A percentile compares a stretch with the other conserved stretches of the same genome.
Evolutionary conservation across 2,329 filamentous ascomycete species (phyloP).

Genomic region (Hymenotorrendiella dingleyae): DNA sequence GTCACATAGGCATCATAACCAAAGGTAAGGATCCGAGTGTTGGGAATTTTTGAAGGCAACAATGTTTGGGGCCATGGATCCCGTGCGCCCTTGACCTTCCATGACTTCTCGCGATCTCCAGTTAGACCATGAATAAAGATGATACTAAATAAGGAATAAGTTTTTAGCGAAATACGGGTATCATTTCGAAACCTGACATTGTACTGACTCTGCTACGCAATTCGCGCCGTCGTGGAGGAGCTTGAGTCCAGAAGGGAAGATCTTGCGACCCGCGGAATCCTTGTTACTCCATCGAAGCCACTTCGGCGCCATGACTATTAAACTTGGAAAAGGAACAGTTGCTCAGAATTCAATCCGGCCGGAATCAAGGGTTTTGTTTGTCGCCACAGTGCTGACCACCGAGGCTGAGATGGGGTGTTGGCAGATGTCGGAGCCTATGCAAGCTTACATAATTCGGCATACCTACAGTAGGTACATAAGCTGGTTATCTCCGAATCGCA

Average conservation of each 20-base stretch:
- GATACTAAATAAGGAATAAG: slow-evolving; percentile 17
- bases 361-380: too few relatives aligned
- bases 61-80: slow-evolving; percentile 33
- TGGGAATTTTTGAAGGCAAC: slow-evolving; percentile 27
- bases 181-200: neutral
- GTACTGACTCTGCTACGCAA: neutral
- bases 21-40: slow-evolving; percentile 34
- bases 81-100: slow-evolving; percentile 29
- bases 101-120: slow-evolving; percentile 35
- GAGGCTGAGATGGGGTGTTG: too few relatives aligned
- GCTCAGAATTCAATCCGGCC: too few relatives aligned
- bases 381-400: too few relatives aligned
- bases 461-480: too few relatives aligned
- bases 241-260: slow-evolving; percentile 5
- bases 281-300: too few relatives aligned
- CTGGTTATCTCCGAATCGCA: too few relatives aligned
- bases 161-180: neutral
- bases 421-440: too few relatives aligned
- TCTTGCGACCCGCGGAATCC: too few relatives aligned
- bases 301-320: too few relatives aligned
- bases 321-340: too few relatives aligned
- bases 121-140: slow-evolving; percentile 38
- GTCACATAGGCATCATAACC: slow-evolving; percentile 34
- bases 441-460: too few relatives aligned
- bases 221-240: neutral